Base-by-base conservation (phyloP, 495 filamentous ascomycete genomes). In the Thozetella sp. region DNA sequence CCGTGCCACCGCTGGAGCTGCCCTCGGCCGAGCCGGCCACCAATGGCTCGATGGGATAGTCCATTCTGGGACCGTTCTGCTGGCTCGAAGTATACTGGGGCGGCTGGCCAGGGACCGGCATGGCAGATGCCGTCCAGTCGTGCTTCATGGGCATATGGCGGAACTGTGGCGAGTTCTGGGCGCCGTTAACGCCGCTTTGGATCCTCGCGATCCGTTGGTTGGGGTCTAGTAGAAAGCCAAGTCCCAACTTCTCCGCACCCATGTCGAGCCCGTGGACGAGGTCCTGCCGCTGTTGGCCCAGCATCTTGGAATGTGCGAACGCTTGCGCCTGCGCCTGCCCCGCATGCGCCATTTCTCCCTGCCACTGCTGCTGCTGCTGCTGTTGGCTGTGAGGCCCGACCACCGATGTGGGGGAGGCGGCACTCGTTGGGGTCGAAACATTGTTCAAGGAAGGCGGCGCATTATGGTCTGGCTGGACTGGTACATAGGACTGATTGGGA, bases 201-300 rank as follows among this genome's bases (percentile, higher is more conserved):
- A 78, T 73, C 46, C 58, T 61, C 53, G 69, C 60, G 9, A 79
- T 60, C 19, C 68, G 69, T 15, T 75, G 63, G 22, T 59, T 60
- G 15, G 79, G 71, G 54, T 86, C 86, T 1, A 92, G 78, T 1
- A 92, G 73, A 53, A 90, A 92, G 50, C 86, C 86, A 26, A 93
- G 82, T 25, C 83, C 88, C 22, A 93, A 78, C 52, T 85, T 78
- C 55, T 91, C 87, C 2, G 72, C 63, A 1, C 84, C 81, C 57
- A 88, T 79, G 26, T 88, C 82, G 6, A 89, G 60, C 45, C 81
- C 82, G 57, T 88, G 84, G 25, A 75, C 58, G 51, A 83, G 71
- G 34, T 81, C 78, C 52, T 86, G 78, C 22, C 82, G 82, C 59
- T 86, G 86, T 56, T 83, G 81, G 40, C 82, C 70, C 22, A 80